These are phyloP conservation scores for Cystobasidium pallidum DNA, from an alignment of 1,284 basidiomycete genomes.

Conservation along the genomic window DNA sequence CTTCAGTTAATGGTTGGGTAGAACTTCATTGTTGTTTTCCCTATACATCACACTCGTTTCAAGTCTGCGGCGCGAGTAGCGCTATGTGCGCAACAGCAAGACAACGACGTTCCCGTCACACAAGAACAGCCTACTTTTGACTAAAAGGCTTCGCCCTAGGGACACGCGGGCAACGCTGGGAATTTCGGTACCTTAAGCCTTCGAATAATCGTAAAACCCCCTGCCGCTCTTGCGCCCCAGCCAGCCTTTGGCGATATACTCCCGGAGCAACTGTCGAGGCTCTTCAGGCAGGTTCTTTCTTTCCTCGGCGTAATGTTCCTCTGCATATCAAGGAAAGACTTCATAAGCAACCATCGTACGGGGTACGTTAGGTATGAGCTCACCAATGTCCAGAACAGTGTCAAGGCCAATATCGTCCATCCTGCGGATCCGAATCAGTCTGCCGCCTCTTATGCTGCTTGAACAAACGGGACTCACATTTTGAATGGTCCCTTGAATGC, in stretches of 20 bases:
- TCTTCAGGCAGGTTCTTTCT: conserved; percentile 7
- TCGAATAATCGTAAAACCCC: conserved; percentile 68
- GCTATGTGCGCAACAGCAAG: too few relatives aligned
- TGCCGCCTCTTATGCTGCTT: not conserved
- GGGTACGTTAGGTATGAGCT: not conserved
- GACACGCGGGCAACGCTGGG: too few relatives aligned
- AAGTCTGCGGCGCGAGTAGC: too few relatives aligned
- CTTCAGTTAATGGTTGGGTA: too few relatives aligned
- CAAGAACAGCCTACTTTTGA: too few relatives aligned
- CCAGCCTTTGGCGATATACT: conserved; percentile 64
- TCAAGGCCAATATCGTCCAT: conserved; percentile 29
- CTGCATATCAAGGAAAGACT: not conserved
- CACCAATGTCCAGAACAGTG: conserved; percentile 18
- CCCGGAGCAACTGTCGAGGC: conserved; percentile 15
- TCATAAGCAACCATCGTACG: not conserved
- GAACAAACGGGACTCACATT: not conserved
- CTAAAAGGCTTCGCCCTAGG: too few relatives aligned
- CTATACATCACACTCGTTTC: too few relatives aligned
- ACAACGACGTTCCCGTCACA: too few relatives aligned
- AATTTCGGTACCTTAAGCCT: too few relatives aligned
- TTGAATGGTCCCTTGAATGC: conserved; percentile 28
- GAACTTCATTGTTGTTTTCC: too few relatives aligned
- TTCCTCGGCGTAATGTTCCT: conserved; percentile 28
- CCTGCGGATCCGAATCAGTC: not conserved
- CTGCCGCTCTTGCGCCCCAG: conserved; percentile 79